phyloP scores from a whole-genome alignment of 1,284 basidiomycete species.

The Peniophora sp. region DNA sequence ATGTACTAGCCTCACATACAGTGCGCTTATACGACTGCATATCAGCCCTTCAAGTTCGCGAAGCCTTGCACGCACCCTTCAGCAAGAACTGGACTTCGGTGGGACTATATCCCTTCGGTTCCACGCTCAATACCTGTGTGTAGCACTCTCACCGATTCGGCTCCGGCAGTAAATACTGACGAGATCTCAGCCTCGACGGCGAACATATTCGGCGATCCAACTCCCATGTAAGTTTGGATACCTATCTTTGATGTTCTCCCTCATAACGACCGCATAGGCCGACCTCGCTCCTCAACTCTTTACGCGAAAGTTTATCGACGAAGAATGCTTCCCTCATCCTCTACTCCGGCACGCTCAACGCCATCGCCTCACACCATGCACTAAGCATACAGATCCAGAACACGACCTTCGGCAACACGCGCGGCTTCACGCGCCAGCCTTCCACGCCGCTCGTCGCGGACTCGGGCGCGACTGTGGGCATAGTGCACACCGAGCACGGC shows the following conservation, averaged over 20 bases:
- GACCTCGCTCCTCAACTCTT: constrained; percentile 48
- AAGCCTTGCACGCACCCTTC: constrained; percentile 63
- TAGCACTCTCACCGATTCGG: constrained; percentile 5
- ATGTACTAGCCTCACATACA: neutral
- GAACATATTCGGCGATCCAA: constrained; percentile 8
- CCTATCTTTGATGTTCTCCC: neutral
- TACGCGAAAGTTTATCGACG: constrained; percentile 54
- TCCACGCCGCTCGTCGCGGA: constrained; percentile 61
- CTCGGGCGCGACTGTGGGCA: constrained; percentile 49
- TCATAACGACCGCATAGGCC: constrained; percentile 14
- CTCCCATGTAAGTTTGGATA: neutral
- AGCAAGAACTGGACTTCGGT: constrained; percentile 47
- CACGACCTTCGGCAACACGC: constrained; percentile 67
- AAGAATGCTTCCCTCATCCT: constrained; percentile 45
- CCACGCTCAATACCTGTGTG: constrained; percentile 21
- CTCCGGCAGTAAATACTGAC: neutral
- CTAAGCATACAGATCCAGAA: constrained; percentile 67
- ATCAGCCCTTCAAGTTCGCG: constrained; percentile 16
- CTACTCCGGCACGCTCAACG: constrained; percentile 63
- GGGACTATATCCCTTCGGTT: constrained; percentile 44
- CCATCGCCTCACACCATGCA: constrained; percentile 55
- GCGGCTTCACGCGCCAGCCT: constrained; percentile 60
- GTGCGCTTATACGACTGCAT: neutral
- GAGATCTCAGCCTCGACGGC: constrained; percentile 4
- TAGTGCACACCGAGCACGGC: constrained; percentile 64